A percentile compares a stretch with the other conserved stretches of the same genome.
phyloP scores from a whole-genome alignment of 306 rosid species.

The Cicer bijugum region DNA sequence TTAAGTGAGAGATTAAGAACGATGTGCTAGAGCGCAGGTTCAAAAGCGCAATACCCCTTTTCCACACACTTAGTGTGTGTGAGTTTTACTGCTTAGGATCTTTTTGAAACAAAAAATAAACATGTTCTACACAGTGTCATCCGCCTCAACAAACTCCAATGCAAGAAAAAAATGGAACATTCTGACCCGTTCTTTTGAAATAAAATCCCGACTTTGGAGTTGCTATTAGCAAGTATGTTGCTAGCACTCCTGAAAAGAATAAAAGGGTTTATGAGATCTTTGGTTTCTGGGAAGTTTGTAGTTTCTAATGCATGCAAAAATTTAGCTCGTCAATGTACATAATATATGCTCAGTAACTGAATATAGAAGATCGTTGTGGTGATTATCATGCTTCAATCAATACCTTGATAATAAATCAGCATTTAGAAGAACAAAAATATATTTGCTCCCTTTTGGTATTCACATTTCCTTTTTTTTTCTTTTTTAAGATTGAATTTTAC shows the following conservation, averaged over 20 bases:
- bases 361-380: not conserved
- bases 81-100: too few relatives aligned
- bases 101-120: too few relatives aligned
- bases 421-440: not conserved
- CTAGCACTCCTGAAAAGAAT: not conserved
- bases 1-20: not conserved
- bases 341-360: not conserved
- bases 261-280: not conserved
- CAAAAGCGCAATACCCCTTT: too few relatives aligned
- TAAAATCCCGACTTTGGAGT: too few relatives aligned
- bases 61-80: too few relatives aligned
- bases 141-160: too few relatives aligned
- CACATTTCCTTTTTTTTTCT: slow-evolving; percentile 5
- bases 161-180: too few relatives aligned
- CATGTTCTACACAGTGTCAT: too few relatives aligned
- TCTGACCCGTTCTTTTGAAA: too few relatives aligned
- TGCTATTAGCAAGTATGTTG: too few relatives aligned
- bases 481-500: slow-evolving; percentile 77
- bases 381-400: slow-evolving; percentile 17
- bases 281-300: not conserved
- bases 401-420: slow-evolving; percentile 1
- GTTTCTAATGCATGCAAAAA: not conserved
- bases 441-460: slow-evolving; percentile 7
- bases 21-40: too few relatives aligned
- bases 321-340: not conserved